A percentile compares a stretch with the other conserved stretches of the same genome.
phyloP scores from a whole-genome alignment of 2,329 filamentous ascomycete species.

The Fusarium agapanthi region DNA sequence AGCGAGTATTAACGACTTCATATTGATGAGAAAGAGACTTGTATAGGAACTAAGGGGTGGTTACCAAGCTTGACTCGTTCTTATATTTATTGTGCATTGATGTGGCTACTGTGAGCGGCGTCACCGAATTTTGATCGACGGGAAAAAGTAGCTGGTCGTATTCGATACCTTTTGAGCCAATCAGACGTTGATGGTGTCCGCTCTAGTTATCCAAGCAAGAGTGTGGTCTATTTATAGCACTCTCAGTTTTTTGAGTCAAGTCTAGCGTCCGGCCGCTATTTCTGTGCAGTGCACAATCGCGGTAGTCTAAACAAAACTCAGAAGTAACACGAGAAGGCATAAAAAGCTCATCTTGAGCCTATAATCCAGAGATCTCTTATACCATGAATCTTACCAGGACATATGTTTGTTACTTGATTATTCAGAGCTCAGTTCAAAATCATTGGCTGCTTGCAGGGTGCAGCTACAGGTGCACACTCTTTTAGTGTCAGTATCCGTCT shows the following conservation, averaged over 20 bases:
- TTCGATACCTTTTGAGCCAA: background rate
- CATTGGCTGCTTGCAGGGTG: background rate
- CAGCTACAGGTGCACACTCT: background rate
- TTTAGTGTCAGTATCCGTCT: background rate
- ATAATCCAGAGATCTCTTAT: background rate
- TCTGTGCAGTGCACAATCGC: background rate
- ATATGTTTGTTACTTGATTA: background rate
- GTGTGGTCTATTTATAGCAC: background rate
- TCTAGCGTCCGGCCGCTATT: background rate
- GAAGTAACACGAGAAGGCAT: background rate
- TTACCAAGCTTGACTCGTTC: background rate
- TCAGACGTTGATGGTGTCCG: background rate
- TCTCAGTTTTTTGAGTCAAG: no score
- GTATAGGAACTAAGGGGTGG: background rate
- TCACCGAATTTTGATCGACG: background rate
- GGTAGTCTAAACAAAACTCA: no score
- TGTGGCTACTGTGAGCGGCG: background rate
- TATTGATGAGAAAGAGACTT: background rate
- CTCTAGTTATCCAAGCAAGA: fast-evolving
- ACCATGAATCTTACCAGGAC: fast-evolving
- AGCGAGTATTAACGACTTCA: background rate
- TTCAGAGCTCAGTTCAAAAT: background rate
- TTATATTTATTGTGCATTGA: background rate
- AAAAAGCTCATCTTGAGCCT: background rate
- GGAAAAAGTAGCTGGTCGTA: background rate